Evolutionary conservation across 2,329 filamentous ascomycete genomes (phyloP).

Genomic region (Aspergillus sp.): DNA sequence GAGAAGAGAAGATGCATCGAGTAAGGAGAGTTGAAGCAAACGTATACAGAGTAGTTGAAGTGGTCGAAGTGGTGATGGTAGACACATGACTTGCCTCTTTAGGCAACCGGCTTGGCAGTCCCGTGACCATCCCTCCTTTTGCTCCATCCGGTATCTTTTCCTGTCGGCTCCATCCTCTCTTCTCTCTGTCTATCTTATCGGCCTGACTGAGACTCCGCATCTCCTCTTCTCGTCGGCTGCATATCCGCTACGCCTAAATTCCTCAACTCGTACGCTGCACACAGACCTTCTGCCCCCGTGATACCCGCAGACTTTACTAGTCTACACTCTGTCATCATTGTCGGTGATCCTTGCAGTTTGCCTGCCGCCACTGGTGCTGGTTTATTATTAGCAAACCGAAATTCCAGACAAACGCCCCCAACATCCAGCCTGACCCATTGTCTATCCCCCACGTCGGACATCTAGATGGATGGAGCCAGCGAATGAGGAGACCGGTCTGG

Average conservation of each 20-base stretch:
- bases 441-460: constrained; percentile 11
- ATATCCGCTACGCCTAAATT: not conserved
- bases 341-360: constrained; percentile 1
- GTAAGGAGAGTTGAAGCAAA: not conserved
- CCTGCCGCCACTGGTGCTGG: constrained; percentile 9
- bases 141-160: not conserved
- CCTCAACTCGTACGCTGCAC: not conserved
- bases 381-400: constrained; percentile 12
- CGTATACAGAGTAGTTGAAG: not conserved
- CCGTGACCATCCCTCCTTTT: constrained; percentile 3
- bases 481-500: constrained; percentile 36
- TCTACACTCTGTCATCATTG: not conserved
- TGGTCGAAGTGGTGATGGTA: not conserved
- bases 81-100: not conserved
- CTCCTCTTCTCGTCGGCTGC: not conserved
- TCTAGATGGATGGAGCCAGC: constrained; percentile 44
- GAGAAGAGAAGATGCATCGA: not conserved
- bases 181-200: not conserved
- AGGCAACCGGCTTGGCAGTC: constrained; percentile 2
- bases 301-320: not conserved
- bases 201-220: constrained; percentile 1
- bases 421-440: constrained; percentile 7
- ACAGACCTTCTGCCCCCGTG: constrained; percentile 1
- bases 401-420: not conserved
- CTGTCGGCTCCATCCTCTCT: constrained; percentile 5